These are phyloP conservation scores for Tanacetum coccineum DNA, from an alignment of 129 eudicot genomes.

Conservation along the genomic window DNA sequence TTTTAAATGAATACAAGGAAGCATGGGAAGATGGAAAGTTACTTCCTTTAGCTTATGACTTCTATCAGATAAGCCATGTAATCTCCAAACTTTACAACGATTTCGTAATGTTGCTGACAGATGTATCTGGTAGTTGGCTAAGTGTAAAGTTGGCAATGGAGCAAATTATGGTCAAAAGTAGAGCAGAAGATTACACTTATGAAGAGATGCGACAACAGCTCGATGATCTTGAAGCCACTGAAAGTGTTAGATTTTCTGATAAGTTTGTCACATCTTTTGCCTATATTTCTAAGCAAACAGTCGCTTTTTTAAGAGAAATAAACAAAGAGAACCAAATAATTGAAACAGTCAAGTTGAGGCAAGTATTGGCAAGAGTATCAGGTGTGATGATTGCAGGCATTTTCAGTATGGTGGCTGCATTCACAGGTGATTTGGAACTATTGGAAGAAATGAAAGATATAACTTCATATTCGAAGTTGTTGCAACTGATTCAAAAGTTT, in stretches of 20 bases:
- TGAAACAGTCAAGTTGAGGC: not conserved
- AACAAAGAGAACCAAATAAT: not conserved
- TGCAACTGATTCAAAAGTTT: not conserved
- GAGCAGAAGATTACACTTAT: slow-evolving; percentile 8
- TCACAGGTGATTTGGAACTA: not conserved
- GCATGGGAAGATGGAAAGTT: not conserved
- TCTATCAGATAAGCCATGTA: slow-evolving; percentile 16
- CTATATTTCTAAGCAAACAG: not conserved
- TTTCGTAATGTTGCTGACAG: slow-evolving; percentile 13
- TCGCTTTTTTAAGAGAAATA: slow-evolving; percentile 7
- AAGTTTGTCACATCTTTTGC: not conserved
- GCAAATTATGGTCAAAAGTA: slow-evolving; percentile 16
- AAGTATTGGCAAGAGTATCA: slow-evolving; percentile 1
- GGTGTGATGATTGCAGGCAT: not conserved
- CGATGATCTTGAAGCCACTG: slow-evolving; percentile 22
- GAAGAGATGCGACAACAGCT: slow-evolving; percentile 23
- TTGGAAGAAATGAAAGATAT: not conserved
- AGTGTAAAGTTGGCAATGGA: slow-evolving; percentile 12
- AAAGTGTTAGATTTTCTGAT: slow-evolving; percentile 1
- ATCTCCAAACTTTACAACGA: slow-evolving; percentile 17
- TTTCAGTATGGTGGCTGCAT: not conserved
- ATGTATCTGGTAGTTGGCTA: slow-evolving; percentile 17
- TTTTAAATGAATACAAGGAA: slow-evolving; percentile 3
- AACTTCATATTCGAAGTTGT: not conserved
- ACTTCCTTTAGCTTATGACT: slow-evolving; percentile 7